These are phyloP conservation scores for Amauroascus verrucosus DNA, from an alignment of 2,329 filamentous ascomycete genomes.

Conservation along the genomic window DNA sequence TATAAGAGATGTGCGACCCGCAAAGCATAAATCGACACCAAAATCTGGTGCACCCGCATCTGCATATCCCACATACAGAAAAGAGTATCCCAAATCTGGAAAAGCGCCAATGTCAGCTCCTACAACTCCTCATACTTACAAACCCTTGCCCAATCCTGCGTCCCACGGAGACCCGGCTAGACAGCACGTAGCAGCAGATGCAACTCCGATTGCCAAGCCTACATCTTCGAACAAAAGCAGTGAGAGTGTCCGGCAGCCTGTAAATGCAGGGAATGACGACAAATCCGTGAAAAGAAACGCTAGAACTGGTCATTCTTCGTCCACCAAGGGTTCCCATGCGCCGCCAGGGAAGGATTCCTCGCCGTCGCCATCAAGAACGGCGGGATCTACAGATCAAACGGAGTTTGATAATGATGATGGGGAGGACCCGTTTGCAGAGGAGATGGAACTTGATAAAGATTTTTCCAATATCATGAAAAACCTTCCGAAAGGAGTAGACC, in stretches of 20 bases:
- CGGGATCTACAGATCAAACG: neutral
- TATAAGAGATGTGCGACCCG: constrained; percentile 18
- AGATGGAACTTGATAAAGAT: constrained; percentile 29
- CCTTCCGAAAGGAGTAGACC: constrained; percentile 72
- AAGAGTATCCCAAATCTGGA: constrained; percentile 27
- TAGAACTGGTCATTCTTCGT: neutral
- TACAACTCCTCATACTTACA: neutral
- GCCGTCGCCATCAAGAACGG: neutral
- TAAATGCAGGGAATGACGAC: neutral
- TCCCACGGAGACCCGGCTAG: neutral
- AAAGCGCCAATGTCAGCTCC: constrained; percentile 15
- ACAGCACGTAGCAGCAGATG: neutral
- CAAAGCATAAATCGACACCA: neutral
- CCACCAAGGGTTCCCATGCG: neutral
- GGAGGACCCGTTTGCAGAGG: constrained; percentile 2
- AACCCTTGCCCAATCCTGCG: neutral
- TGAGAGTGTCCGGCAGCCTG: neutral
- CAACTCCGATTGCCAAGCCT: neutral
- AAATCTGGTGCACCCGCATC: constrained; percentile 29
- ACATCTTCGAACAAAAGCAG: neutral
- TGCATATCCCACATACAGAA: constrained; percentile 27
- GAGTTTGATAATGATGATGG: constrained; percentile 35
- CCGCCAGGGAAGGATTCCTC: neutral
- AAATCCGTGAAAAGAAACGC: neutral
- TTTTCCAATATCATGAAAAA: constrained; percentile 61